phyloP scores from a whole-genome alignment of 805 yeast species.

The Torulaspora maleeae region DNA sequence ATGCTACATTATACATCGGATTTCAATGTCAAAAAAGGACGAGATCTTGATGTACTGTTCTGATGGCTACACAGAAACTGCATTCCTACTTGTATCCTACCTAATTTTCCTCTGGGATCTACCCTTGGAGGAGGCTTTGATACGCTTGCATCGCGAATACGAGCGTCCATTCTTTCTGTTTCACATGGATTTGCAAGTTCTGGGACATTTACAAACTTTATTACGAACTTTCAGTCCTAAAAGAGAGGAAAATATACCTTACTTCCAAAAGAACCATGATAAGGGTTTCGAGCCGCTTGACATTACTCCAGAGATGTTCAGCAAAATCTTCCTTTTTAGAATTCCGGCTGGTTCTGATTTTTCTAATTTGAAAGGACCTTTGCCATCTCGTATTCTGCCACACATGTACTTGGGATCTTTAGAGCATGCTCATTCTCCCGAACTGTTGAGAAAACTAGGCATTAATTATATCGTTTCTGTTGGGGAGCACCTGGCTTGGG shows the following conservation, averaged over 20 bases:
- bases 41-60: constrained; percentile 66
- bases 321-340: constrained; percentile 33
- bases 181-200: constrained; percentile 63
- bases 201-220: constrained; percentile 60
- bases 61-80: constrained; percentile 90
- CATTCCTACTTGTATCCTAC: constrained; percentile 67
- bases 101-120: constrained; percentile 63
- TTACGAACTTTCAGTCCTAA: constrained; percentile 58
- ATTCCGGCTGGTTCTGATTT: constrained; percentile 28
- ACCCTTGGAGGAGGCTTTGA: constrained; percentile 57
- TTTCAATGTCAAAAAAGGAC: constrained; percentile 24
- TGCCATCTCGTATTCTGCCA: constrained; percentile 80
- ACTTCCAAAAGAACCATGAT: not conserved
- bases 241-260: constrained; percentile 16
- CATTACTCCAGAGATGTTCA: constrained; percentile 32
- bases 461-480: constrained; percentile 77
- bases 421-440: constrained; percentile 70
- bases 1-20: constrained; percentile 43
- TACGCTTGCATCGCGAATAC: constrained; percentile 55
- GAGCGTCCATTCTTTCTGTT: constrained; percentile 83
- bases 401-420: constrained; percentile 83
- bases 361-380: constrained; percentile 49
- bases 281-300: constrained; percentile 14
- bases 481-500: constrained; percentile 76
- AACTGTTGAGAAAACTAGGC: constrained; percentile 57